A percentile compares a stretch with the other conserved stretches of the same genome.
These are phyloP conservation scores for Xylaria arbuscula DNA, from an alignment of 2,329 filamentous ascomycete species.

Conservation along the genomic window DNA sequence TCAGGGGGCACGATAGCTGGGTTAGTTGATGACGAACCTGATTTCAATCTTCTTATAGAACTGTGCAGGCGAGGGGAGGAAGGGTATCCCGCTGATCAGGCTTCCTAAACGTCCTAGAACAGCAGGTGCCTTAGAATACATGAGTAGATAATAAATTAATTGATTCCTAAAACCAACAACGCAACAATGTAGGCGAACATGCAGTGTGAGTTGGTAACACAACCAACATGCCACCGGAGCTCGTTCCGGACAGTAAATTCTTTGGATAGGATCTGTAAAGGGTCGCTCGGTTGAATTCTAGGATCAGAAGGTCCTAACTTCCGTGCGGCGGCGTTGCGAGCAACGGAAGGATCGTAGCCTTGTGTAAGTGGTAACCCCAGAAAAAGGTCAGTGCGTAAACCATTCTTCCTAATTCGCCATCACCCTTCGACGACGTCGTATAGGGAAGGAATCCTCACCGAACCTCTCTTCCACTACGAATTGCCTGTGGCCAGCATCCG, in stretches of 20 bases:
- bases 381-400: conserved; percentile 3
- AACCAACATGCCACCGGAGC: neutral
- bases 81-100: conserved; percentile 12
- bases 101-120: neutral
- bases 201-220: neutral
- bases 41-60: conserved; percentile 24
- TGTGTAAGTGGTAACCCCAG: neutral
- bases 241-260: neutral
- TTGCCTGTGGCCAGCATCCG: neutral
- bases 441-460: conserved; percentile 18
- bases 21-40: neutral
- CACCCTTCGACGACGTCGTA: neutral
- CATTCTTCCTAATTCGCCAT: conserved; percentile 8
- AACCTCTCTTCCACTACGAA: neutral
- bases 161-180: neutral
- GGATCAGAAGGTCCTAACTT: conserved; percentile 12
- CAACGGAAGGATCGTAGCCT: neutral
- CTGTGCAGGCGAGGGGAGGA: conserved; percentile 29
- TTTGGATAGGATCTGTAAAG: neutral
- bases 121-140: neutral
- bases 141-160: conserved; percentile 2
- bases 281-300: neutral
- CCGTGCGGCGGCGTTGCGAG: neutral
- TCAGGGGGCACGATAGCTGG: neutral
- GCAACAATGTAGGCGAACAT: neutral